These are phyloP conservation scores for Globisporangium takayamanum DNA, from an alignment of 352 stramenopile genomes.

Conservation along the genomic window DNA sequence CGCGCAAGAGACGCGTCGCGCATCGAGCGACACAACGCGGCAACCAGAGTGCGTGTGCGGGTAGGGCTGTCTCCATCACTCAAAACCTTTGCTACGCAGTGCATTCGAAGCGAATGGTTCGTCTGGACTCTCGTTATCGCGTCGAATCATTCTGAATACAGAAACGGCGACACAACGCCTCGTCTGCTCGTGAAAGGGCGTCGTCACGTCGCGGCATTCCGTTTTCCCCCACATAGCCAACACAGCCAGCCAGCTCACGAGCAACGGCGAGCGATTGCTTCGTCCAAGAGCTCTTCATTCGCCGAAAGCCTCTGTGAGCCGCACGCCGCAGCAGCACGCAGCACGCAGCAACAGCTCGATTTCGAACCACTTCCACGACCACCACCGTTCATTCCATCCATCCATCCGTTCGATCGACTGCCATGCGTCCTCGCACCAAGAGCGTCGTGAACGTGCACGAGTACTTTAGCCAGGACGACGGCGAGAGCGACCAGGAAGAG, in stretches of 20 bases:
- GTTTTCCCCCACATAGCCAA: neutral
- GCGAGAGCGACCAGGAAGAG: conserved; percentile 33
- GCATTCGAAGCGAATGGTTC: too few relatives aligned
- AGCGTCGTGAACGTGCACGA: conserved; percentile 65
- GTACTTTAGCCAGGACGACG: conserved; percentile 63
- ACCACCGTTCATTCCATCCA: neutral
- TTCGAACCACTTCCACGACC: neutral
- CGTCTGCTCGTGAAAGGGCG: too few relatives aligned
- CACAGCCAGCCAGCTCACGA: neutral
- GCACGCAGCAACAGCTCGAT: neutral
- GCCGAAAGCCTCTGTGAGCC: neutral
- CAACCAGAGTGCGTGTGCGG: too few relatives aligned
- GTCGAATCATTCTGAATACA: too few relatives aligned
- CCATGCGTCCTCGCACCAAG: conserved; percentile 67
- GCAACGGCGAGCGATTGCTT: neutral
- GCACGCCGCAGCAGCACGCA: neutral
- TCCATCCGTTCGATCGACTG: neutral
- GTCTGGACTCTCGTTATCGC: too few relatives aligned
- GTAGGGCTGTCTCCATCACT: neutral
- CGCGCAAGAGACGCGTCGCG: neutral
- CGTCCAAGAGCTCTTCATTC: neutral
- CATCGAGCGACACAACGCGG: neutral
- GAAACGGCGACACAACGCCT: too few relatives aligned
- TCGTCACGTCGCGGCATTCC: too few relatives aligned
- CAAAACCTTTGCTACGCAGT: too few relatives aligned